Base-by-base conservation (phyloP, 345 rosid species). In the Syzygium aqueum region DNA sequence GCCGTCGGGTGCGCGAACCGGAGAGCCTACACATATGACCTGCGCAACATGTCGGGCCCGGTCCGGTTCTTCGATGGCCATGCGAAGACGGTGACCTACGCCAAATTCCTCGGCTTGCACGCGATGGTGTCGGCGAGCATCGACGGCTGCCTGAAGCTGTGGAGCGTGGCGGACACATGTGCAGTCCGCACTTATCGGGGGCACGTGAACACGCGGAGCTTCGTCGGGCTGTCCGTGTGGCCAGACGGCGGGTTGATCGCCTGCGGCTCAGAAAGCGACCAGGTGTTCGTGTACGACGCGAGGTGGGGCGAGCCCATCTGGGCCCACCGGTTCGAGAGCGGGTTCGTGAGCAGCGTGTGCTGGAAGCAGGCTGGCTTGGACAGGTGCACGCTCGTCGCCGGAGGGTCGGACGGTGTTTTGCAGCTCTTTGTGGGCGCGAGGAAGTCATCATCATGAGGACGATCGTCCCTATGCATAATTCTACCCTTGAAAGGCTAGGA, bases 241-340 rank as follows among this genome's bases (percentile, higher is more conserved):
- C 93, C 94, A 59, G 89, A 91, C 3, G 96, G 96, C 3, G 98
- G 99, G 5, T 89, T 97, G 73, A 53, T 97, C 13, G 94, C 94
- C 5, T 97, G 98, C 30, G 99, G 99, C 1, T 97, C 99, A 50
- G 99, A 97, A 85, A 89, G 91, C 86, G 93, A 96, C 77, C 89
- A 91, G 87, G 96, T 96, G 83, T 93, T 93, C 84, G 96, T 96
- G 77, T 97, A 96, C 4, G 99, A 97, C 51, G 93, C 84, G 89
- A 91, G 96, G 87, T 97, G 98, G 98, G 95, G 89, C 9, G 93
- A 95, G 80, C 98, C 98, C 85, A 89, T 97, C 51, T 97, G 98
- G 98, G 92, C 89, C 84, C 92, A 88, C 49, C 93, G 91, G 85
- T 93, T 93, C 84, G 91, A 86, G 10, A 33, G 82, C 11, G 92